Evolutionary conservation across 176 grass and related monocot species (phyloP).

Genomic region (Carex scoparia): DNA sequence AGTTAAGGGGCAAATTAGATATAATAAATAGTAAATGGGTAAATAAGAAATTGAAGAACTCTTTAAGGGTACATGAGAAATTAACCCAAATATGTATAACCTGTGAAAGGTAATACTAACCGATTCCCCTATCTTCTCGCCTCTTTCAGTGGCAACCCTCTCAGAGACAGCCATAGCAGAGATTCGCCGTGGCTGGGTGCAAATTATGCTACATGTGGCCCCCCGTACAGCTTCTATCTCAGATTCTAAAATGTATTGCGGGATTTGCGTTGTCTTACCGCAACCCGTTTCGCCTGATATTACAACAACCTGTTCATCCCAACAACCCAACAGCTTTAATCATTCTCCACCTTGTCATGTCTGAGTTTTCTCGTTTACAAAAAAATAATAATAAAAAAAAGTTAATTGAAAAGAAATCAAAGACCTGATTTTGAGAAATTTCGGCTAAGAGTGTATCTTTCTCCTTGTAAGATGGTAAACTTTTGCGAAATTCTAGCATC

Average conservation of each 20-base stretch:
- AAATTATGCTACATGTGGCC: constrained; percentile 87
- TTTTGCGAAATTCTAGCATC: constrained; percentile 88
- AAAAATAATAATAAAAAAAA: not conserved
- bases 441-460: constrained; percentile 59
- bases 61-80: too few relatives aligned
- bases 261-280: constrained; percentile 95
- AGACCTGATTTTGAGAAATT: constrained; percentile 86
- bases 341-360: not conserved
- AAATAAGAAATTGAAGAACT: too few relatives aligned
- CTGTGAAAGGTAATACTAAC: constrained; percentile 42
- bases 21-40: too few relatives aligned
- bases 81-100: constrained; percentile 6
- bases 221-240: constrained; percentile 85
- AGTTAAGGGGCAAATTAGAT: too few relatives aligned
- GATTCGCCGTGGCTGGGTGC: constrained; percentile 92
- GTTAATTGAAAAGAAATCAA: not conserved
- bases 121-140: constrained; percentile 94
- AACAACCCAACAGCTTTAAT: constrained; percentile 26
- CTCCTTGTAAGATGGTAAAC: constrained; percentile 89
- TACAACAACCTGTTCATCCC: constrained; percentile 62
- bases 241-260: constrained; percentile 97
- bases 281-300: constrained; percentile 98
- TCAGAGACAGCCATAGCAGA: constrained; percentile 97
- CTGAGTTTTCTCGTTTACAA: not conserved
- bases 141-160: constrained; percentile 97